Conservation (phyloP, 225 moss, liverwort and hornwort genomes). For the Bryoerythrophyllum caledonicum region DNA sequence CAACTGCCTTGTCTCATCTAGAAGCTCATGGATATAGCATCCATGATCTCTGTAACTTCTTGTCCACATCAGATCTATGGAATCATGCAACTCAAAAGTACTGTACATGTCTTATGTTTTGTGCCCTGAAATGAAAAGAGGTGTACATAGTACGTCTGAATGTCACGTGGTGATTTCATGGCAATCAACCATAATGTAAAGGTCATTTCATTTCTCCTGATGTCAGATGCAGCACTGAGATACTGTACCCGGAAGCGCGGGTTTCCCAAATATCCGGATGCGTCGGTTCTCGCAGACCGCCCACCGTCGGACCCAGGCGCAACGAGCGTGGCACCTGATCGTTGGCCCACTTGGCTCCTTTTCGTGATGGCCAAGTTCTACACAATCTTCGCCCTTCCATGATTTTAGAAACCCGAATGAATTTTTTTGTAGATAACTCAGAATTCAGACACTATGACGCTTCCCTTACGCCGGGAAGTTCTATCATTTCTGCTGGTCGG, state of each 20-base stretch:
- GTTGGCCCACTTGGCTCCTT: not conserved
- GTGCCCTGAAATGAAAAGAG: no score
- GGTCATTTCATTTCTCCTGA: no score
- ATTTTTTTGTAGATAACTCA: not conserved
- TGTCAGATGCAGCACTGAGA: no score
- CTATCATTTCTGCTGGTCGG: not conserved
- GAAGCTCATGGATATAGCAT: slow-evolving; percentile 34
- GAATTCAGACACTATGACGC: not conserved
- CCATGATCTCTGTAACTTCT: slow-evolving; percentile 19
- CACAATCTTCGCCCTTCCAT: not conserved
- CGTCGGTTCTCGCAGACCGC: not conserved
- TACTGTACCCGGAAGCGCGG: no score
- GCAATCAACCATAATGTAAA: no score
- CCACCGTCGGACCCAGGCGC: no score
- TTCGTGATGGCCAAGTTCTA: not conserved
- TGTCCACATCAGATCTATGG: not conserved
- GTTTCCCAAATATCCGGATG: not conserved
- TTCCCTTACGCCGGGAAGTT: not conserved
- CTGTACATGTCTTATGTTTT: no score
- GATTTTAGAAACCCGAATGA: rapidly evolving
- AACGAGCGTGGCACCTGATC: not conserved
- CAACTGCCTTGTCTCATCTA: slow-evolving; percentile 48
- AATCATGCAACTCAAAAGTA: no score
- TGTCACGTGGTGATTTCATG: no score
- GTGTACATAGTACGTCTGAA: no score